Base-by-base conservation (phyloP, 1,139 yeast species). In the Kodamaea plutei region DNA sequence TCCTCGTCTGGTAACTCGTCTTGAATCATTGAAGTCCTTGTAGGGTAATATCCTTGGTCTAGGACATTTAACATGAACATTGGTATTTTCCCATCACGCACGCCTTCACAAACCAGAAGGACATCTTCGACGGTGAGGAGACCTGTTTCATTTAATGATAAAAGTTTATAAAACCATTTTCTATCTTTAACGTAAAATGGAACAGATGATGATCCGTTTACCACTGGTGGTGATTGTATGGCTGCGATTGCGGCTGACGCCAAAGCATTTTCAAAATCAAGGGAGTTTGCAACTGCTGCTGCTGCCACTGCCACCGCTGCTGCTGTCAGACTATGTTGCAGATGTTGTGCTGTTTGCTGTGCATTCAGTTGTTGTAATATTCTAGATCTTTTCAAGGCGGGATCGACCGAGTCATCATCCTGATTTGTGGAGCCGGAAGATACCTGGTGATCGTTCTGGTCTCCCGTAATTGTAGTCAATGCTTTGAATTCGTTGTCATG, bases 51-150 rank as follows among this genome's bases (percentile, higher is more conserved):
- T 3, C 55, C 52, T 15, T 55, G 61, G 38, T 64, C 70, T 34
- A 64, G 47, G 11, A 64, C 58, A 39, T 64, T 64, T 33, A 64
- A 49, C 64, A 64, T 58, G 27, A 62, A 61, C 15, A 57, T 38
- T 1, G 69, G 70, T 16, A 64, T 61, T 34, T 58, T 62, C n/a
- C 57, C 55, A 38, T 64, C 70, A 33, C 68, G 44, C 0, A 64
- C 64, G 1, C 69, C 69, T 35, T 61, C 67, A 30, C 66, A 56
- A 2, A 64, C 54, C 8, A 56, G 42, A 23, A 64, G 48, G 9
- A 64, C 66, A 18, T 64, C 70, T 22, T 53, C 53, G 2, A 57
- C 51, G 4, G 54, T 48, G 4, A 64, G 40, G 26, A 48, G 52
- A 3, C 57, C 57, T 4, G 47, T 41, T 20, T 61, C 65, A 37